phyloP scores from a whole-genome alignment of 139 green algal genomes.

The Chlorella sp. region DNA sequence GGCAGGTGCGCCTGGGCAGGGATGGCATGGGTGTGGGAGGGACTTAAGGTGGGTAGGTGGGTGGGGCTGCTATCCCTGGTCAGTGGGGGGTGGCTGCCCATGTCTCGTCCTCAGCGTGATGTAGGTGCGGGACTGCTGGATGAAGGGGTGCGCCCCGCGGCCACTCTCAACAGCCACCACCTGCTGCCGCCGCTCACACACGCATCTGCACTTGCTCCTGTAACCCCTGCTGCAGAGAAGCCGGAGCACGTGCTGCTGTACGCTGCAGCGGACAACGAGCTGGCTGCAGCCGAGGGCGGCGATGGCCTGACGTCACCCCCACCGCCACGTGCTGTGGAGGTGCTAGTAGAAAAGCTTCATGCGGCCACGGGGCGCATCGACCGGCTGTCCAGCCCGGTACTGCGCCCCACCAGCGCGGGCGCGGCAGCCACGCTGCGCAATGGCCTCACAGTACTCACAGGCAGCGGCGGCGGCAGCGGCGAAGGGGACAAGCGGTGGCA shows the following conservation, averaged over 20 bases:
- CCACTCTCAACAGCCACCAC: too few relatives aligned
- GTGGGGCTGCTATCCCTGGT: too few relatives aligned
- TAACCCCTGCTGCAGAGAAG: constrained; percentile 16
- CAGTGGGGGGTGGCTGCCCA: too few relatives aligned
- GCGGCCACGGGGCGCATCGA: background rate
- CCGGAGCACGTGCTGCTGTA: constrained; percentile 33
- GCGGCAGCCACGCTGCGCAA: background rate
- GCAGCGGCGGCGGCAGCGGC: background rate
- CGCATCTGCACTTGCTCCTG: background rate
- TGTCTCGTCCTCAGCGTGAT: too few relatives aligned
- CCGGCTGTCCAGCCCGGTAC: constrained; percentile 20
- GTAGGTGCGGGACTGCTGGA: too few relatives aligned
- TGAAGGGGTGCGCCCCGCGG: too few relatives aligned
- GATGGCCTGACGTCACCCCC: background rate
- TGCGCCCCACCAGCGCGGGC: background rate
- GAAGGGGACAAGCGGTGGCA: background rate
- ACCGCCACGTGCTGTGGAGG: background rate
- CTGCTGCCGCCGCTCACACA: background rate
- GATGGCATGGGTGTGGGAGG: too few relatives aligned
- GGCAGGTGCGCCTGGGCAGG: background rate
- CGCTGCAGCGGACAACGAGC: constrained; percentile 2
- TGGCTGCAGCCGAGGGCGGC: background rate
- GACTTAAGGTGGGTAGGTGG: too few relatives aligned
- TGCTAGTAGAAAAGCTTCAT: constrained; percentile 18
- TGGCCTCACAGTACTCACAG: background rate